Evolutionary conservation across 2,329 filamentous ascomycete species (phyloP).

Genomic region (Fusarium liriodendri): DNA sequence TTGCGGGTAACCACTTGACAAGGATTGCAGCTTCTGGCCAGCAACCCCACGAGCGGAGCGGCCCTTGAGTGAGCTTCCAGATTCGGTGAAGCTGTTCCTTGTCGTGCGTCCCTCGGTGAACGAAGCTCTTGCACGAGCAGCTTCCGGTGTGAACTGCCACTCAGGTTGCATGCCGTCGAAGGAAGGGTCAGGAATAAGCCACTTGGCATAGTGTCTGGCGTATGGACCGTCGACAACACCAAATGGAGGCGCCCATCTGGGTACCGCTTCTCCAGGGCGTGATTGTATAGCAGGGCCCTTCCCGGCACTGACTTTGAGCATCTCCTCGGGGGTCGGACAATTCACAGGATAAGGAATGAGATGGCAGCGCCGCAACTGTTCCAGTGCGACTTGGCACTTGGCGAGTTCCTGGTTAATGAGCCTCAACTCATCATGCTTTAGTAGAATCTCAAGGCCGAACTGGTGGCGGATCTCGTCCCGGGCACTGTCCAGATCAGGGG

Average conservation of each 20-base stretch:
- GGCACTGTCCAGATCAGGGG: slow-evolving; percentile 61
- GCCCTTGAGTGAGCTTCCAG: slow-evolving; percentile 58
- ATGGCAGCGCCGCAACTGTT: slow-evolving; percentile 92
- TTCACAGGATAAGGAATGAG: slow-evolving; percentile 89
- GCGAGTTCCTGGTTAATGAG: slow-evolving; percentile 96
- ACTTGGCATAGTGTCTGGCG: slow-evolving; percentile 92
- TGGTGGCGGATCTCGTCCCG: slow-evolving; percentile 84
- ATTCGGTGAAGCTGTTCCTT: slow-evolving; percentile 72
- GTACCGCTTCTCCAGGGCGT: slow-evolving; percentile 71
- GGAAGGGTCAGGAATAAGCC: slow-evolving; percentile 88
- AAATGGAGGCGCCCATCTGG: slow-evolving; percentile 86
- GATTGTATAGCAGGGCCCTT: slow-evolving; percentile 76
- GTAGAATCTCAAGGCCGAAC: slow-evolving; percentile 88
- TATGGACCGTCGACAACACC: slow-evolving; percentile 94
- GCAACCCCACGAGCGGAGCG: slow-evolving; percentile 61
- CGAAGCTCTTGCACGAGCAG: slow-evolving; percentile 57
- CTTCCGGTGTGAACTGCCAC: slow-evolving; percentile 55
- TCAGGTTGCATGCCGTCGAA: slow-evolving; percentile 78
- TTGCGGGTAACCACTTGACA: slow-evolving; percentile 77
- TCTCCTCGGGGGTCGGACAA: slow-evolving; percentile 72
- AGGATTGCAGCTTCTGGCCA: slow-evolving; percentile 73
- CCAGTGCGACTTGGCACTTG: slow-evolving; percentile 92
- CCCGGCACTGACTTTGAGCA: slow-evolving; percentile 78
- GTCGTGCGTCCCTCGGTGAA: slow-evolving; percentile 79
- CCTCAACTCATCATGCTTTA: slow-evolving; percentile 94